Base-by-base conservation (phyloP, 2,329 filamentous ascomycete genomes). In the Bipolaris bicolor region DNA sequence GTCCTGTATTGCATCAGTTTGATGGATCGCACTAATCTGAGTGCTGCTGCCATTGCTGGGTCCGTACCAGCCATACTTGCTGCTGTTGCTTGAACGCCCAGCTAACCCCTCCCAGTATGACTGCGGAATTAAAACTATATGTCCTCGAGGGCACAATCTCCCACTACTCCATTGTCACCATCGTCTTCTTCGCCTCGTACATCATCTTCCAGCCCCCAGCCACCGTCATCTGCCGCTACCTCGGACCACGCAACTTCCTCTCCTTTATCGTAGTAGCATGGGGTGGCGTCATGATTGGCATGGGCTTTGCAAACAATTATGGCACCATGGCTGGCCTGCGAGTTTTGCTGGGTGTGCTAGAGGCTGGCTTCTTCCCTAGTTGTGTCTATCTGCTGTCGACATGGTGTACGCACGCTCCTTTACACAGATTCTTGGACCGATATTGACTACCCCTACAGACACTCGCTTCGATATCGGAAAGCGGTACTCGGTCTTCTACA, bases 21-120 rank as follows among this genome's bases (percentile, higher is more conserved):
- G 57, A 90, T 94, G 86, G 91, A 95, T 70, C 82, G 91, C 31
- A 91, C 89, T 1, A 94, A 94, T 74, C 77, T 93, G 71, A 85
- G 85, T n/a, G 81, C 85, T 20, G 90, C 90, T 39, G 85, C 85
- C 44, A 88, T 94, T 71, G 90, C 91, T 18, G 90, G 83, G 81
- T 83, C 68, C 53, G 71, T 64, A 13, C 16, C 37, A 5, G 15
- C 18, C 18, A 13, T 3, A 26, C 10, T 53, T 71, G 22, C 49
- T 60, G 4, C 49, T 59, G 3, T 5, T 46, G 13, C 10, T 5
- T 29, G 2, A 10, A 13, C 26, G 31, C 24, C 4, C 16, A 58
- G 20, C 68, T 81, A 51, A 74, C 37, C n/a, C 10, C 20, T 20
- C 33, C 22, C 26, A 78, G 76, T 26, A 81, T 81, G 79, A 76